phyloP scores from a whole-genome alignment of 345 rosid species.

The Pseudoturritis turrita region DNA sequence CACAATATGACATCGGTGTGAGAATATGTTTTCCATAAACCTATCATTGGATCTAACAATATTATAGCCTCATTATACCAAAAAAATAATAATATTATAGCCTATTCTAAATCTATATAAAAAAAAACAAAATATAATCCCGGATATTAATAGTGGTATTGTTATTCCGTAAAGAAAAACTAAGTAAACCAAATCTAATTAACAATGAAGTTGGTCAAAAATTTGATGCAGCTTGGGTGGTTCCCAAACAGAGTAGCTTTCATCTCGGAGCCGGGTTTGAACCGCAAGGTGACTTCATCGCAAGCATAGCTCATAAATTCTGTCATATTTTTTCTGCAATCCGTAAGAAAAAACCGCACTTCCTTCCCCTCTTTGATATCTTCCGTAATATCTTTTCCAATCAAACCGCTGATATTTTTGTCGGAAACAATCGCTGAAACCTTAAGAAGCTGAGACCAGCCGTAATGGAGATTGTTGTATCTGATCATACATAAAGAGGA shows the following conservation, averaged over 20 bases:
- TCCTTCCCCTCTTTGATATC: conserved; percentile 7
- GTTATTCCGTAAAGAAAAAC: too few species aligned
- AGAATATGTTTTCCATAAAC: too few species aligned
- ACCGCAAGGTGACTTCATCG: neutral
- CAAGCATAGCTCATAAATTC: neutral
- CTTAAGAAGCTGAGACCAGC: neutral
- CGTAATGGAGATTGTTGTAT: neutral
- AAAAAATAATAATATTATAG: too few species aligned
- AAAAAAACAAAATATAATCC: too few species aligned
- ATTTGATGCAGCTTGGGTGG: neutral
- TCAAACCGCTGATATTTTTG: neutral
- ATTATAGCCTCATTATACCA: too few species aligned
- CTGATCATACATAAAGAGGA: neutral
- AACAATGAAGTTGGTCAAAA: too few species aligned
- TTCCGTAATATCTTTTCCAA: neutral
- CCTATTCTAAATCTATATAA: too few species aligned
- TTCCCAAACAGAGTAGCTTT: neutral
- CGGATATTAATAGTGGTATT: too few species aligned
- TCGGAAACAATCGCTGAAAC: neutral
- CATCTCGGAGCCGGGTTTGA: neutral
- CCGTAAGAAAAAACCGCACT: neutral
- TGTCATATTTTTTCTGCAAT: neutral
- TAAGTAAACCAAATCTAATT: too few species aligned
- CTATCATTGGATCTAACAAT: too few species aligned
- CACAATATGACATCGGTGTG: too few species aligned